Conservation (phyloP, 1,284 basidiomycete genomes). For the Ceratobasidium sp. region DNA sequence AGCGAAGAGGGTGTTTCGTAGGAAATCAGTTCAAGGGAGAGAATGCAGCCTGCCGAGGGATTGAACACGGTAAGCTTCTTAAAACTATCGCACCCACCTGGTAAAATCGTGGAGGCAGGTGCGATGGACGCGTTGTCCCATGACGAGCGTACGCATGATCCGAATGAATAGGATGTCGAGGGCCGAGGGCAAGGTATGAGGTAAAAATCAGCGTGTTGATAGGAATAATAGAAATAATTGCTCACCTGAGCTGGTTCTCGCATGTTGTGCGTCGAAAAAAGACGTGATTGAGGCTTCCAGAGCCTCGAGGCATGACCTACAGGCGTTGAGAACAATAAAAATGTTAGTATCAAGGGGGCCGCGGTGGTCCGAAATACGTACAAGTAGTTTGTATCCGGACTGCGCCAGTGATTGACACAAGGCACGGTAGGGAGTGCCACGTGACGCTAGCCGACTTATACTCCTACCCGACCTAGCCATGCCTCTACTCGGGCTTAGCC, state of each 20-base stretch:
- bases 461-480: background rate
- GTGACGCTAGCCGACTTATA: background rate
- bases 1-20: too few species aligned
- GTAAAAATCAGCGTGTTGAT: background rate
- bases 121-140: background rate
- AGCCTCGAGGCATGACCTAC: background rate
- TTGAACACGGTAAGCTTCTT: conserved; percentile 12
- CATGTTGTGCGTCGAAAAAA: background rate
- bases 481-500: background rate
- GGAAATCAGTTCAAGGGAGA: too few species aligned
- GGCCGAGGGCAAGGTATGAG: background rate
- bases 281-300: background rate
- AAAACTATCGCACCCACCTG: conserved; percentile 17
- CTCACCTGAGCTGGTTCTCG: background rate
- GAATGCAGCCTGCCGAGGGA: too few species aligned
- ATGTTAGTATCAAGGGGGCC: background rate
- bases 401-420: background rate
- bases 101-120: background rate
- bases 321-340: background rate
- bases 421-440: background rate
- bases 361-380: background rate
- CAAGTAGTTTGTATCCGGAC: background rate
- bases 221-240: background rate
- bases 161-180: background rate
- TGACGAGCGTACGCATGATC: background rate